Evolutionary conservation across 2,329 filamentous ascomycete species (phyloP).

Genomic region (Boeremia lycopersici): DNA sequence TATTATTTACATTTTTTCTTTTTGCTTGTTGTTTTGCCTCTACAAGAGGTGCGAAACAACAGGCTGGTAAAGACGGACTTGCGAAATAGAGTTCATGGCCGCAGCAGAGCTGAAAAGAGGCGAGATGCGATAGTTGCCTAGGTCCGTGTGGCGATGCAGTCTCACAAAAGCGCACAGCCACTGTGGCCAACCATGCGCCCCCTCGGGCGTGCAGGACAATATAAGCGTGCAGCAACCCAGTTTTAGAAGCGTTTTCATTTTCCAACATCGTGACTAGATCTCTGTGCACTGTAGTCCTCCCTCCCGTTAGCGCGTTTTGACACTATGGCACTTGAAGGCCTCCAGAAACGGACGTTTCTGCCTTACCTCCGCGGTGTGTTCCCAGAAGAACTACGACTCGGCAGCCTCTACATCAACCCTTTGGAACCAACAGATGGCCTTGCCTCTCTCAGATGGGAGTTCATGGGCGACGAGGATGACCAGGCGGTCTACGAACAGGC

Average conservation of each 20-base stretch:
- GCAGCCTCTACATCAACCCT: slow-evolving; percentile 2
- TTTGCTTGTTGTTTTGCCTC: too few relatives aligned
- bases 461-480: not conserved
- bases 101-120: not conserved
- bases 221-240: not conserved
- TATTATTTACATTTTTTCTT: too few relatives aligned
- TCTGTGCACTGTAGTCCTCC: not conserved
- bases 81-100: not conserved
- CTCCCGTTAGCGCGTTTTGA: not conserved
- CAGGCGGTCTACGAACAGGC: not conserved
- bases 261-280: not conserved
- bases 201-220: not conserved
- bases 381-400: not conserved
- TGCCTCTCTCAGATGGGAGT: not conserved
- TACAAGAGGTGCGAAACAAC: too few relatives aligned
- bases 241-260: not conserved
- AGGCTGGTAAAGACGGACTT: too few relatives aligned
- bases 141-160: not conserved
- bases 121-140: not conserved
- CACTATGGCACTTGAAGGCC: not conserved
- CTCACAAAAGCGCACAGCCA: not conserved
- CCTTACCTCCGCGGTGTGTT: not conserved
- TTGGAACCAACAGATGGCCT: not conserved
- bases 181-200: not conserved
- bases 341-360: not conserved